Base-by-base conservation (phyloP, 352 stramenopile genomes). In the Pythium rishiriense region DNA sequence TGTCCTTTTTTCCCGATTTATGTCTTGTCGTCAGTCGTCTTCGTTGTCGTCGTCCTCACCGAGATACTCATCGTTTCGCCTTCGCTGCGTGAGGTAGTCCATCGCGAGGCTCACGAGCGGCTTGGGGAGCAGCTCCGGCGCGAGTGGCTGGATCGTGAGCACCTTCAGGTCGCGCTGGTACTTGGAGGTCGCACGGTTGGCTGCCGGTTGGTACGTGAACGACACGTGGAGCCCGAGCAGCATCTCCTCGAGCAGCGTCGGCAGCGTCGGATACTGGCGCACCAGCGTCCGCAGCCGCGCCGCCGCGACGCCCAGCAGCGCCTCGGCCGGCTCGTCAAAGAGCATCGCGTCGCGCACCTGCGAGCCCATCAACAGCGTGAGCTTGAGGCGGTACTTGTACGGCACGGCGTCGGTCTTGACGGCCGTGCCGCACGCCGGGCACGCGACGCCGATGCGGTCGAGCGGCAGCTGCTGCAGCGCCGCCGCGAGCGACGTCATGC, bases 321-420 rank as follows among this genome's bases (percentile, higher is more conserved):
- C 47, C 54, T 76, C 60, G 2, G 73, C 62, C 4, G 64, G 71
- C 62, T 90, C 76, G 49, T 90, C 72, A 47, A 88, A 85, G 31
- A 87, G 58, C 53, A 90, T 76, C 9, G 59, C 76, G 59, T 84
- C 69, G 5, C 43, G 67, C 4, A 85, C 39, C 0, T 58, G 57
- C 26, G 22, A 53, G 29, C 58, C 80, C 25, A 73, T 78, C 24
- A 75, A 12, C 17, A 85, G 66, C 57, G 78, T 73, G 8, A 87
- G 74, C 67, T 88, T 78, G 39, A 87, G 60, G 48, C 78, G 67
- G 61, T 80, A 86, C 64, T 86, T 84, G 60, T 74, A 76, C 47
- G 72, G 63, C 22, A 87, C 52, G 7, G 70, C 55, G 12, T 80
- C 49, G 0, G 56, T 42, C 19, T 35, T 46, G 45, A 66, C 50